Base-by-base conservation (phyloP, 805 yeast species). In the Schwanniomyces polymorphus region DNA sequence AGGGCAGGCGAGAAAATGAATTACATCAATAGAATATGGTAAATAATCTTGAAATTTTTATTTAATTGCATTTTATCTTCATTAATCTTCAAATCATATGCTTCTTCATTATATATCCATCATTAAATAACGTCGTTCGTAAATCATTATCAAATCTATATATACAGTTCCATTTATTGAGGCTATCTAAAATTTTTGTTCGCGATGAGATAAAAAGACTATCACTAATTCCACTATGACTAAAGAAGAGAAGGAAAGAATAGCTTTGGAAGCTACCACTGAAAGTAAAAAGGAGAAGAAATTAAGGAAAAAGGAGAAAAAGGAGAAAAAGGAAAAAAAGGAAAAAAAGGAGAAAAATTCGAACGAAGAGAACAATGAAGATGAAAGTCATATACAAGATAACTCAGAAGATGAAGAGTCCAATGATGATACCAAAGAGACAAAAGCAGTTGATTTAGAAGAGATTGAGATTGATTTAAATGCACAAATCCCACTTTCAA, bases 401-500 rank as follows among this genome's bases (percentile, higher is more conserved):
- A 26, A 29, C 14, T 21, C 12, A 2, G 47, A 39, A 12, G 31
- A 46, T 23, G 38, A 37, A 17, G 46, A 48, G 21, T 39, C 14
- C 26, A 55, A 67, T 38, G 48, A 41, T 37, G 4, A 42, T 45
- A 26, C 60, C 50, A 48, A 52, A 59, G 18, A 11, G 82, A 75
- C 67, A 72, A 47, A 87, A 82, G 60, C 68, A 78, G 72, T 77
- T 55, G 86, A 81, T 16, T 66, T 70, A 10, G 81, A 77, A 34
- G 89, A 85, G 59, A 76, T 87, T 43, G 88, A 82, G 54, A 86
- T 87, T 50, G 87, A 86, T 59, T 69, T 87, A 45, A 69, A 72
- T 21, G 86, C 82, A 41, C 83, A 89, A 5, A 80, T 86, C 11
- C 97, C 99, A 1, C 72, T 91, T 42, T 91, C 97, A 10, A 91